A percentile compares a stretch with the other conserved stretches of the same genome.
These are phyloP conservation scores for Hymenoscyphus repandus DNA, from an alignment of 2,329 filamentous ascomycete genomes.

Conservation along the genomic window DNA sequence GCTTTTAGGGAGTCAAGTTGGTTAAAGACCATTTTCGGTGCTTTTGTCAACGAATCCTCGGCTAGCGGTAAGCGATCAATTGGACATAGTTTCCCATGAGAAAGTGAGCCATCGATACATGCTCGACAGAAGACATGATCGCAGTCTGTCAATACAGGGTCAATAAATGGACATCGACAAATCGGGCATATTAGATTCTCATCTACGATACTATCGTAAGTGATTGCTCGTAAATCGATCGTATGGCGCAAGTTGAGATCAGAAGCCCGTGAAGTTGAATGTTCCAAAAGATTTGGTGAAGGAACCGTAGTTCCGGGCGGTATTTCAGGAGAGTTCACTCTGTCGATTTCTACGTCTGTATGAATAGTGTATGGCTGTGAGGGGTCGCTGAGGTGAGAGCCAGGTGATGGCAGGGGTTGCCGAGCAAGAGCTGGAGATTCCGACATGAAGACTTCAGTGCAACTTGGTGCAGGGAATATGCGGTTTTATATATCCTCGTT, in stretches of 20 bases:
- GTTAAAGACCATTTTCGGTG: conserved; percentile 47
- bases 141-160: conserved; percentile 56
- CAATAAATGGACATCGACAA: conserved; percentile 56
- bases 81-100: conserved; percentile 45
- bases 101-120: conserved; percentile 45
- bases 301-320: conserved; percentile 9
- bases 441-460: neutral
- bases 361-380: conserved; percentile 4
- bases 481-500: too few relatives aligned
- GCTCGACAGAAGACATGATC: conserved; percentile 60
- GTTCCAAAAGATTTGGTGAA: neutral
- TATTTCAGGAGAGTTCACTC: conserved; percentile 6
- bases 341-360: neutral
- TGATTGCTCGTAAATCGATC: conserved; percentile 32
- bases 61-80: conserved; percentile 48
- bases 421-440: too few relatives aligned
- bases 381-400: conserved; percentile 2
- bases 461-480: too few relatives aligned
- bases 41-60: conserved; percentile 29
- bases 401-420: neutral
- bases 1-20: conserved; percentile 57
- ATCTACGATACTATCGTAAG: conserved; percentile 32
- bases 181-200: conserved; percentile 37
- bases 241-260: conserved; percentile 19
- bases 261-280: neutral